Percentiles rank a stretch among this genome's conserved stretches.
Evolutionary conservation across 1,284 basidiomycete genomes (phyloP).

Genomic region (Leccinum variabile): DNA sequence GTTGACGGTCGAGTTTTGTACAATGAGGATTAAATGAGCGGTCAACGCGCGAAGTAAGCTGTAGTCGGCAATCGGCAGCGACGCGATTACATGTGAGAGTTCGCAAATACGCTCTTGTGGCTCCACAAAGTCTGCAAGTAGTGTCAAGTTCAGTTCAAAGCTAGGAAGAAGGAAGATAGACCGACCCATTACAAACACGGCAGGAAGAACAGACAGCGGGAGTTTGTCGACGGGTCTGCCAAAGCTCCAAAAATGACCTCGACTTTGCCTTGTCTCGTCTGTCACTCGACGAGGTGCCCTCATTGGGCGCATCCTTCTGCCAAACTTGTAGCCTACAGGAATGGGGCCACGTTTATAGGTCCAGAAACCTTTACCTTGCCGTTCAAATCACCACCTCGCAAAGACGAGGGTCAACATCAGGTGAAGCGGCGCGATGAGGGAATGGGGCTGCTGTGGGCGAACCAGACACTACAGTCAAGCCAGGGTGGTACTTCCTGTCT

Average conservation of each 20-base stretch:
- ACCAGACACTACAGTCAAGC: constrained; percentile 47
- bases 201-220: constrained; percentile 54
- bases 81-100: constrained; percentile 82
- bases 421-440: constrained; percentile 58
- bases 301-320: constrained; percentile 59
- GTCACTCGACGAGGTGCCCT: constrained; percentile 50
- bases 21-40: constrained; percentile 92
- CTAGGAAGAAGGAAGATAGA: constrained; percentile 21
- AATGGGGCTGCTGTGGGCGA: constrained; percentile 43
- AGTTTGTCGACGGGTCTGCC: constrained; percentile 53
- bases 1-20: constrained; percentile 87
- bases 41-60: constrained; percentile 90
- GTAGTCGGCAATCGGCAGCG: constrained; percentile 91
- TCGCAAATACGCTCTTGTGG: constrained; percentile 86
- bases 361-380: constrained; percentile 85
- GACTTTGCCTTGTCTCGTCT: constrained; percentile 88
- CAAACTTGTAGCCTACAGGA: constrained; percentile 88
- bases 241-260: constrained; percentile 84
- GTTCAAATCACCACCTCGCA: constrained; percentile 38
- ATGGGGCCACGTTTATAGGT: constrained; percentile 84
- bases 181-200: constrained; percentile 93
- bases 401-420: constrained; percentile 47
- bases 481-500: constrained; percentile 55
- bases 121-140: constrained; percentile 75
- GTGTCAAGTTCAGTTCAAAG: constrained; percentile 12